Conservation (phyloP, 2,329 filamentous ascomycete species). For the Trichoderma atrobrunneum region DNA sequence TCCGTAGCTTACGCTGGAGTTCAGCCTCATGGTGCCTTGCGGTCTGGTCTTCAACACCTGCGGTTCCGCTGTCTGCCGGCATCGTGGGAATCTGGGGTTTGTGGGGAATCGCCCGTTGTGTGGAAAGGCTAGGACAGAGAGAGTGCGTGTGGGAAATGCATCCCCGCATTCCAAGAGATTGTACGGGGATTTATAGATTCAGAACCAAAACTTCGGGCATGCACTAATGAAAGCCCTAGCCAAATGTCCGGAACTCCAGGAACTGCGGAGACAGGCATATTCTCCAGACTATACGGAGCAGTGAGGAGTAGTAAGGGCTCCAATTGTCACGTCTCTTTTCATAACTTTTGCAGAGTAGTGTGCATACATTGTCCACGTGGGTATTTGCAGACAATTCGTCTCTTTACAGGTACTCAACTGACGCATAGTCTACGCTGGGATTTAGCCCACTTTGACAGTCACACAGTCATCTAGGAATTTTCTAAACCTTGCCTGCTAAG, state of each 20-base stretch:
- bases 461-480: not conserved
- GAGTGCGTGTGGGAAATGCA: not conserved
- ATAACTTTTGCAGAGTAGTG: not conserved
- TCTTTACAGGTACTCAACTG: not conserved
- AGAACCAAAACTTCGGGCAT: not conserved
- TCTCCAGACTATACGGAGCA: not conserved
- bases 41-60: not conserved
- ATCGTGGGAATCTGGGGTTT: not conserved
- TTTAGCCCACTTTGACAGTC: not conserved
- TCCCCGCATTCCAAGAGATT: not conserved
- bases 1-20: not conserved
- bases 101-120: not conserved
- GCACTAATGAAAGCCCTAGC: not conserved
- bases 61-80: not conserved
- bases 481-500: not conserved
- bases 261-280: not conserved
- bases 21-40: not conserved
- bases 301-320: not conserved
- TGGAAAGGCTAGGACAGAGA: not conserved
- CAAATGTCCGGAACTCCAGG: not conserved
- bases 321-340: not conserved
- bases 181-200: not conserved
- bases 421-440: not conserved
- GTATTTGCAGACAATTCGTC: not conserved
- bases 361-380: not conserved